Evolutionary conservation across 768 basidiomycete genomes (phyloP).

Genomic region (Leccinum fibrillosum): DNA sequence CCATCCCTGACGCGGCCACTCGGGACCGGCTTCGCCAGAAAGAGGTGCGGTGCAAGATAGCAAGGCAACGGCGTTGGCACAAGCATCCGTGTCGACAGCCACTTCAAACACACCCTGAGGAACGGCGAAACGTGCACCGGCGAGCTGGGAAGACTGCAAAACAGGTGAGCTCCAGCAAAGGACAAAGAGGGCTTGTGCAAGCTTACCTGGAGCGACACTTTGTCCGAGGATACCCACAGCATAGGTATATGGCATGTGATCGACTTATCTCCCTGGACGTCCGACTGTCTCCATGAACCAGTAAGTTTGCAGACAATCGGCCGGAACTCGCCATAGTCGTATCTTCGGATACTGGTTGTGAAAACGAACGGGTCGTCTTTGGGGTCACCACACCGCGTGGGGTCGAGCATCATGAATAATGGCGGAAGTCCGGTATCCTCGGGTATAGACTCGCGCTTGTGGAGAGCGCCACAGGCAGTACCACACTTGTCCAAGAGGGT

Average conservation of each 20-base stretch:
- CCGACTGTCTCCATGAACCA: conserved; percentile 75
- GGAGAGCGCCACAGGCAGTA: conserved; percentile 80
- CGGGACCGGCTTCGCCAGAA: conserved; percentile 61
- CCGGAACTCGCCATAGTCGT: conserved; percentile 79
- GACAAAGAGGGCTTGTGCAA: neutral
- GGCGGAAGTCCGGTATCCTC: conserved; percentile 55
- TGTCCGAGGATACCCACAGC: conserved; percentile 55
- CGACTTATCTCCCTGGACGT: conserved; percentile 42
- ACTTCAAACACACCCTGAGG: conserved; percentile 55
- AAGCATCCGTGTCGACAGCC: conserved; percentile 55
- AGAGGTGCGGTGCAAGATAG: conserved; percentile 76
- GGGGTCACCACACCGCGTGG: conserved; percentile 71
- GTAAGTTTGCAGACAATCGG: conserved; percentile 74
- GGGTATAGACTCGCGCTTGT: conserved; percentile 50
- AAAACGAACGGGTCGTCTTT: conserved; percentile 83
- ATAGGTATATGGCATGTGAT: conserved; percentile 60
- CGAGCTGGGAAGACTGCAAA: conserved; percentile 48
- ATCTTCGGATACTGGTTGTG: conserved; percentile 70
- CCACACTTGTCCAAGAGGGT: conserved; percentile 81
- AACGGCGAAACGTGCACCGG: conserved; percentile 62
- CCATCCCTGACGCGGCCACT: conserved; percentile 79
- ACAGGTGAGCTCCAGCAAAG: conserved; percentile 3
- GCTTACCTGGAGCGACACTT: conserved; percentile 55
- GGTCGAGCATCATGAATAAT: conserved; percentile 79
- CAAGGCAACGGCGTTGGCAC: conserved; percentile 72